Evolutionary conservation across 805 yeast genomes (phyloP).

Genomic region (Wickerhamiella musiphila): DNA sequence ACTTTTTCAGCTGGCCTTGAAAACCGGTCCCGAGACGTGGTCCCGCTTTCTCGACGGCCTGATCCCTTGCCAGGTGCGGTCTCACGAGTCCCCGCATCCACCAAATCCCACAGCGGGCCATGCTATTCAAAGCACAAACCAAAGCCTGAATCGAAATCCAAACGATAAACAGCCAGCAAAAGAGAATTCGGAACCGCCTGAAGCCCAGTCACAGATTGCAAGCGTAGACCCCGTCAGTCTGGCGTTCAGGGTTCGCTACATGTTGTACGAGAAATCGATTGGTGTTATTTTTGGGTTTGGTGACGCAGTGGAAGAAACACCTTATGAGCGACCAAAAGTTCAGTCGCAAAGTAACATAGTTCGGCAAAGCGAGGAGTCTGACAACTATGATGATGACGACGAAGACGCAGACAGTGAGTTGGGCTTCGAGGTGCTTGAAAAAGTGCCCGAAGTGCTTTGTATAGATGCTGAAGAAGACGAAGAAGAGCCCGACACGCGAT

Average conservation of each 20-base stretch:
- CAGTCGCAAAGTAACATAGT: background rate
- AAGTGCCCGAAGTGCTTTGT: conserved; percentile 7
- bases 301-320: too few relatives aligned
- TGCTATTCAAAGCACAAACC: too few relatives aligned
- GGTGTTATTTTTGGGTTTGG: conserved; percentile 4
- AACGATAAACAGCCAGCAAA: too few relatives aligned
- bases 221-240: conserved; percentile 20
- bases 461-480: conserved; percentile 12
- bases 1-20: conserved; percentile 20
- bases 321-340: too few relatives aligned
- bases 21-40: conserved; percentile 21
- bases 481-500: conserved; percentile 10
- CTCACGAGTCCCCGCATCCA: conserved; percentile 4
- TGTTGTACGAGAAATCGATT: conserved; percentile 22
- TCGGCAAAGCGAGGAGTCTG: conserved; percentile 23
- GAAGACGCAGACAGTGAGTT: conserved; percentile 15
- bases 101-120: too few relatives aligned
- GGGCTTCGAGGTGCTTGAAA: conserved; percentile 17
- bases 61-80: conserved; percentile 15
- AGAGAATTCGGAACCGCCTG: conserved; percentile 6
- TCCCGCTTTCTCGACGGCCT: conserved; percentile 18
- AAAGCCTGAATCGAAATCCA: too few relatives aligned
- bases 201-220: conserved; percentile 2
- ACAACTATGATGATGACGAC: conserved; percentile 26
- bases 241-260: conserved; percentile 25